Evolutionary conservation across 179 eudicot genomes (phyloP).

Genomic region (Spergularia azorica): DNA sequence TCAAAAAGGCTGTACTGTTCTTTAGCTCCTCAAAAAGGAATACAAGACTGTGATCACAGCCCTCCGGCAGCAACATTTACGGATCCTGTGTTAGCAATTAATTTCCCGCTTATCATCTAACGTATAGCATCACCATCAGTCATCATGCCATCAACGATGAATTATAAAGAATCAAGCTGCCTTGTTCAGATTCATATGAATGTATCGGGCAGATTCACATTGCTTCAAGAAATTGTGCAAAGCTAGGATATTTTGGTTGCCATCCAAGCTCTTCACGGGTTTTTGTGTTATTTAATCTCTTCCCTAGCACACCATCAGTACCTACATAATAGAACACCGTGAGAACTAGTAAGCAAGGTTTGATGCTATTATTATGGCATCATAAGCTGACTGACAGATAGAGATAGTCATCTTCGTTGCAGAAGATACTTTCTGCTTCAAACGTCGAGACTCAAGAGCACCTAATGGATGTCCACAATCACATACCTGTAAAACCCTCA

Average conservation of each 20-base stretch:
- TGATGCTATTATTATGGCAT: background rate
- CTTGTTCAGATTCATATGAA: background rate
- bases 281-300: constrained; percentile 70
- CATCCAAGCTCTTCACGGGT: constrained; percentile 67
- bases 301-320: constrained; percentile 66
- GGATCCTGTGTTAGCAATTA: too few species aligned
- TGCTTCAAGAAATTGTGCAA: constrained; percentile 58
- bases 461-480: background rate
- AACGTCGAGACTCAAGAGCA: background rate
- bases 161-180: too few species aligned
- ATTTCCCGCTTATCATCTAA: too few species aligned
- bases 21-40: too few species aligned
- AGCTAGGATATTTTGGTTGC: constrained; percentile 82
- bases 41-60: too few species aligned
- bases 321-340: constrained; percentile 36
- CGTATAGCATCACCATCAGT: too few species aligned
- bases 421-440: background rate
- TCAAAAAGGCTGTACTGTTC: too few species aligned
- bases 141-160: too few species aligned
- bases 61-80: too few species aligned
- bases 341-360: background rate
- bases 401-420: background rate
- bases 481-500: constrained; percentile 69
- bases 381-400: too few species aligned
- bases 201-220: constrained; percentile 7